A percentile compares a stretch with the other conserved stretches of the same genome.
Evolutionary conservation across 805 yeast species (phyloP).

Genomic region (Wickerhamiella galacta): DNA sequence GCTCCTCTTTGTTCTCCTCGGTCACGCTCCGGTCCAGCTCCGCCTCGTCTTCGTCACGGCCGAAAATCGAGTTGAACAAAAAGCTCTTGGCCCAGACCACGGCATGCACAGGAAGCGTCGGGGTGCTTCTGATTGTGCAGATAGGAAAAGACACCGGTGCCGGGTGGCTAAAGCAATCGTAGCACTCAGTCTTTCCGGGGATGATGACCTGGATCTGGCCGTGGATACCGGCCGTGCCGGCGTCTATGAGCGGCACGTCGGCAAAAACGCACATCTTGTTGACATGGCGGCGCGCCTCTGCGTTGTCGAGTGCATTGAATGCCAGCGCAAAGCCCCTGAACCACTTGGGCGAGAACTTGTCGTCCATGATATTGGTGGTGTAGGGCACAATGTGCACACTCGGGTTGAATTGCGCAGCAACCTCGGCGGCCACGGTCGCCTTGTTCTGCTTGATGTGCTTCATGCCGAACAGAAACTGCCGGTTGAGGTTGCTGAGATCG

Average conservation of each 20-base stretch:
- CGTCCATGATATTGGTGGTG: constrained; percentile 78
- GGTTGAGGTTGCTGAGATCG: constrained; percentile 76
- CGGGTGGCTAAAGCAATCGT: constrained; percentile 75
- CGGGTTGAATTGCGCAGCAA: constrained; percentile 56
- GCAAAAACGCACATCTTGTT: constrained; percentile 66
- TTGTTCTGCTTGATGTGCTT: constrained; percentile 83
- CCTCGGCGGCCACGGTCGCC: constrained; percentile 66
- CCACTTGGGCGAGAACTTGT: constrained; percentile 61
- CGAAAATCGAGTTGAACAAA: constrained; percentile 62
- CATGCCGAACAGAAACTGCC: constrained; percentile 82
- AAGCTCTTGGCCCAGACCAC: constrained; percentile 96
- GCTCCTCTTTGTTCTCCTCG: constrained; percentile 20
- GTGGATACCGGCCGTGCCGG: constrained; percentile 87
- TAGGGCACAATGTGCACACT: constrained; percentile 59
- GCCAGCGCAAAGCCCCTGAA: constrained; percentile 58
- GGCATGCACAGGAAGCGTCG: constrained; percentile 90
- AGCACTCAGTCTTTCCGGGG: constrained; percentile 75
- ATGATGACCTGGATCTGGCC: constrained; percentile 91
- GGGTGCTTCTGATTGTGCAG: constrained; percentile 92
- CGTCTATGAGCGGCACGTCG: constrained; percentile 65
- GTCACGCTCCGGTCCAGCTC: constrained; percentile 47
- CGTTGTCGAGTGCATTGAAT: constrained; percentile 85
- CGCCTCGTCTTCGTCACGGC: constrained; percentile 32
- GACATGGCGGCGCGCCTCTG: constrained; percentile 83
- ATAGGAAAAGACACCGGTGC: constrained; percentile 88